Conservation (phyloP, 495 filamentous ascomycete genomes). For the Choiromyces venosus region DNA sequence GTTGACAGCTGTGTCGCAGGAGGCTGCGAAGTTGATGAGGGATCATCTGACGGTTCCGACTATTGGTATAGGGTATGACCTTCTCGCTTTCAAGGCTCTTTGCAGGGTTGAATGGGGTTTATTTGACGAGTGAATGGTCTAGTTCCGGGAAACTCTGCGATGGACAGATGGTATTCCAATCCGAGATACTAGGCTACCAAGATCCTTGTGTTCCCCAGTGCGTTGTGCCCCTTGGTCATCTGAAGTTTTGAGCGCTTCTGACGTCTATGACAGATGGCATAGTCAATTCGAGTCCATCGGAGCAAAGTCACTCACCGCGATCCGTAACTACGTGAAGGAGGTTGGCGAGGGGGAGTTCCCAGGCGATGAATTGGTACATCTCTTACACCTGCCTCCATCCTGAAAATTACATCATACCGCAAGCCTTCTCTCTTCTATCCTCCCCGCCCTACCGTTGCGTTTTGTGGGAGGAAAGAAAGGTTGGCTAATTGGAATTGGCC, state of each 20-base stretch:
- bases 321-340: constrained; percentile 35
- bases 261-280: constrained; percentile 15
- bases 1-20: constrained; percentile 34
- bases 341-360: constrained; percentile 32
- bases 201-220: constrained; percentile 32
- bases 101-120: background rate
- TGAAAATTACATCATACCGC: background rate
- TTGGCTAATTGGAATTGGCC: constrained; percentile 2
- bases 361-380: constrained; percentile 37
- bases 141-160: constrained; percentile 63
- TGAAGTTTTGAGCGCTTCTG: background rate
- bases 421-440: background rate
- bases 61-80: constrained; percentile 72
- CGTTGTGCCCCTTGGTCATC: background rate
- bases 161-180: constrained; percentile 68
- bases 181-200: constrained; percentile 62
- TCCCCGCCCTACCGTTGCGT: background rate
- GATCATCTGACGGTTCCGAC: constrained; percentile 79
- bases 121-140: background rate
- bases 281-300: constrained; percentile 35
- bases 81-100: background rate
- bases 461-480: constrained; percentile 3
- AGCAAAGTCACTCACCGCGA: constrained; percentile 34
- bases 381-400: constrained; percentile 35
- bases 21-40: constrained; percentile 58